A percentile compares a stretch with the other conserved stretches of the same genome.
phyloP scores from a whole-genome alignment of 192 early-diverging fungal species.

The Cetraspora pellucida region DNA sequence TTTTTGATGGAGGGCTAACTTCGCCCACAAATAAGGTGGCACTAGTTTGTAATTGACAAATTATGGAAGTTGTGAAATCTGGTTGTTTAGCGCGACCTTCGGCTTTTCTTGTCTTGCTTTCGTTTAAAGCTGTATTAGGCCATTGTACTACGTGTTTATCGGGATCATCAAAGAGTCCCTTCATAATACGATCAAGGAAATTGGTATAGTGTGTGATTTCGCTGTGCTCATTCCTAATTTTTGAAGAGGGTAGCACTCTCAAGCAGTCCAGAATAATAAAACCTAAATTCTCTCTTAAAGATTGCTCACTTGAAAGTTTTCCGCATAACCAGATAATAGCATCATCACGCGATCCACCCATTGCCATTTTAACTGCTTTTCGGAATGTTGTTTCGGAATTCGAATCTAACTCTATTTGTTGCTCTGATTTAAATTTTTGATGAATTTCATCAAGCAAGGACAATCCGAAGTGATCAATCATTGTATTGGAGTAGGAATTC shows the following conservation, averaged over 20 bases:
- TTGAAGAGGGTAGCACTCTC: not conserved
- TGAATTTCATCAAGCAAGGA: not conserved
- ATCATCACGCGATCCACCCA: not conserved
- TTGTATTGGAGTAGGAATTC: not conserved
- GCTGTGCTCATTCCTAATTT: not conserved
- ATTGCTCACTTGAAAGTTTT: not conserved
- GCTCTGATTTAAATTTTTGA: not conserved
- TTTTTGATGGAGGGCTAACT: too few species aligned
- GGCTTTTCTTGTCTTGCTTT: slow-evolving; percentile 11
- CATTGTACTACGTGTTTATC: not conserved
- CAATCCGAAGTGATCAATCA: not conserved
- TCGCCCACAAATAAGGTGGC: too few species aligned
- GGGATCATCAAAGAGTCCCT: not conserved
- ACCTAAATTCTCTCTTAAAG: not conserved
- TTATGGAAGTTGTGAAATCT: too few species aligned
- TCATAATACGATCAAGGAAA: slow-evolving; percentile 7
- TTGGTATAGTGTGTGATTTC: not conserved
- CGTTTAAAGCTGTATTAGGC: not conserved
- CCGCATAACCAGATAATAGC: not conserved
- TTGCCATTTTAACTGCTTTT: slow-evolving; percentile 11
- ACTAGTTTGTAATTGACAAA: too few species aligned
- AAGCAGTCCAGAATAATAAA: not conserved
- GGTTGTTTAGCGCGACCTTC: not conserved
- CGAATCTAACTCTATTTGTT: not conserved
- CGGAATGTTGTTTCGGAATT: not conserved